Conservation (phyloP, 2,329 filamentous ascomycete species). For the Fusarium sp. region DNA sequence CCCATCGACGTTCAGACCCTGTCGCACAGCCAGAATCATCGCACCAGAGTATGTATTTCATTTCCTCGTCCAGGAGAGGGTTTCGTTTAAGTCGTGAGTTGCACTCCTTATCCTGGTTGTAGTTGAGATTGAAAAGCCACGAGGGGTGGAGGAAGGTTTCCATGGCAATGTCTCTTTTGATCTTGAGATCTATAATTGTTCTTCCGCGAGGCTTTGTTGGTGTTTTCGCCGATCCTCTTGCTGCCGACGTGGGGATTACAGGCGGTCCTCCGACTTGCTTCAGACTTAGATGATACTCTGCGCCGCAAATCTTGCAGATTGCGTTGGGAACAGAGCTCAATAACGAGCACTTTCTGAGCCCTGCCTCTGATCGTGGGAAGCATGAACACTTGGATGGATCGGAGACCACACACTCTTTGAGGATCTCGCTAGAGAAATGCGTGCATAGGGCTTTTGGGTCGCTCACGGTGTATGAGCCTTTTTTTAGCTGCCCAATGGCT, state of each 20-base stretch:
- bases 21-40: not conserved
- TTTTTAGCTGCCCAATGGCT: not conserved
- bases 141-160: not conserved
- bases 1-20: not conserved
- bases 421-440: not conserved
- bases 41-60: slow-evolving; percentile 2
- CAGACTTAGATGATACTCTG: not conserved
- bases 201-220: not conserved
- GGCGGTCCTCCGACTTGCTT: not conserved
- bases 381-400: not conserved
- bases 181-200: not conserved
- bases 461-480: not conserved
- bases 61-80: not conserved
- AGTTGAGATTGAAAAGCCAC: slow-evolving; percentile 6
- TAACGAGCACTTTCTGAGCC: not conserved
- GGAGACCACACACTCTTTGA: not conserved
- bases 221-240: not conserved
- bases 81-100: not conserved
- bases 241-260: not conserved
- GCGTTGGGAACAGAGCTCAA: not conserved
- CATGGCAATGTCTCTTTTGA: too few species aligned
- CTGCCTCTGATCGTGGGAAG: not conserved
- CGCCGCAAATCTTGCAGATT: not conserved
- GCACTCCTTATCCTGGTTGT: not conserved
- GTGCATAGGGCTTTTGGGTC: not conserved